Percentiles rank a stretch among this genome's conserved stretches.
Evolutionary conservation across 2,329 filamentous ascomycete genomes (phyloP).

Genomic region (Rosellinia necatrix): DNA sequence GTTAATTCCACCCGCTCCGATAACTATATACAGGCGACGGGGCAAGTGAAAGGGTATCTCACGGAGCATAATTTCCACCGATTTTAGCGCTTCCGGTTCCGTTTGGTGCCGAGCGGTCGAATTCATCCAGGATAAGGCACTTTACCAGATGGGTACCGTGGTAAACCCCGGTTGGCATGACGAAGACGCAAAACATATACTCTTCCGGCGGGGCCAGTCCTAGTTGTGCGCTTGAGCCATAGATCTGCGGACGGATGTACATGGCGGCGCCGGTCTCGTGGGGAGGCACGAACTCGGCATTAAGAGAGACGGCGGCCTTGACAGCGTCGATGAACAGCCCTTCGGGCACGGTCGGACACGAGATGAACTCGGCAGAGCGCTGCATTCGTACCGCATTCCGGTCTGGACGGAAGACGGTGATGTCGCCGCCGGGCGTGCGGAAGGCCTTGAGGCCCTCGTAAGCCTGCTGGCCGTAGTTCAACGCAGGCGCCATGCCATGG

Average conservation of each 20-base stretch:
- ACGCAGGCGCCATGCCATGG: conserved; percentile 91
- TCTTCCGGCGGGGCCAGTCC: conserved; percentile 86
- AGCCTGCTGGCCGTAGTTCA: conserved; percentile 97
- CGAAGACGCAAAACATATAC: conserved; percentile 89
- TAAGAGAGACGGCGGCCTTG: conserved; percentile 80
- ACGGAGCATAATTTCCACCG: conserved; percentile 91
- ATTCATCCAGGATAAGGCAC: conserved; percentile 86
- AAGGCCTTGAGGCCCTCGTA: conserved; percentile 99
- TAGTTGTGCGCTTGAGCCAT: conserved; percentile 85
- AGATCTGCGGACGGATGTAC: conserved; percentile 89
- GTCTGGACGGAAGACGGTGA: conserved; percentile 86
- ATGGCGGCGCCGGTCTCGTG: conserved; percentile 87
- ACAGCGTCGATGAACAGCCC: conserved; percentile 77
- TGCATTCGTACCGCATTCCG: conserved; percentile 85
- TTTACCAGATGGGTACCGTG: conserved; percentile 89
- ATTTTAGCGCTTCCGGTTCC: conserved; percentile 92
- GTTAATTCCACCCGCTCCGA: too few species aligned
- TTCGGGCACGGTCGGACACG: conserved; percentile 78
- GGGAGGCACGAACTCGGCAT: conserved; percentile 89
- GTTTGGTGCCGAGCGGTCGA: conserved; percentile 90
- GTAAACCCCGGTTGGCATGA: conserved; percentile 91
- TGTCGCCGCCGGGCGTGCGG: conserved; percentile 72
- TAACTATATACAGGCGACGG: too few species aligned
- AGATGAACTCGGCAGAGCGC: conserved; percentile 81
- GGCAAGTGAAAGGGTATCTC: background rate